phyloP scores from a whole-genome alignment of 495 filamentous ascomycete genomes.

The Neurospora africana region DNA sequence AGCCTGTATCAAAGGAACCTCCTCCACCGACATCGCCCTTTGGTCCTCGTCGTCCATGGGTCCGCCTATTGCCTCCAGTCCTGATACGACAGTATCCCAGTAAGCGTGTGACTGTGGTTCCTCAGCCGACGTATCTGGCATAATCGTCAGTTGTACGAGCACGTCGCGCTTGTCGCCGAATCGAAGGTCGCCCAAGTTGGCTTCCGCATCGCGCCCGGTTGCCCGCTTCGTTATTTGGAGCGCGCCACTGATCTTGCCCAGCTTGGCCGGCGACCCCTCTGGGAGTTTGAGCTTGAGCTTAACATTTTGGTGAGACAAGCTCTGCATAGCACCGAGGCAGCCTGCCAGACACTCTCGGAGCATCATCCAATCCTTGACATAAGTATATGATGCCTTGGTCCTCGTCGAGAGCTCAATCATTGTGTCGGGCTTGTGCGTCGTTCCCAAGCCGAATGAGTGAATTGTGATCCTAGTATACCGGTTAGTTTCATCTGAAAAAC shows the following conservation, averaged over 20 bases:
- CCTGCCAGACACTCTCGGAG: conserved; percentile 92
- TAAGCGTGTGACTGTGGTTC: conserved; percentile 85
- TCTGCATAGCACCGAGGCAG: conserved; percentile 88
- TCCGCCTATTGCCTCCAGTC: conserved; percentile 89
- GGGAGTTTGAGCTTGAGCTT: conserved; percentile 91
- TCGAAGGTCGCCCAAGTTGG: conserved; percentile 79
- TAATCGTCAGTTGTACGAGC: conserved; percentile 87
- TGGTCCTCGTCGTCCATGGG: conserved; percentile 80
- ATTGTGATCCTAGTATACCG: conserved; percentile 63
- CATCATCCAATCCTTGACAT: conserved; percentile 99
- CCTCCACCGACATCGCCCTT: conserved; percentile 77
- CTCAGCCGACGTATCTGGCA: conserved; percentile 76
- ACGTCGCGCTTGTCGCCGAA: conserved; percentile 98
- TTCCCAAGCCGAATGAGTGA: conserved; percentile 89
- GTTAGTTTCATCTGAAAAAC: conserved; percentile 4
- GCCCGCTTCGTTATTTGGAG: conserved; percentile 95
- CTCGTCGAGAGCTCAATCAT: conserved; percentile 96
- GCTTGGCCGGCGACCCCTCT: conserved; percentile 93
- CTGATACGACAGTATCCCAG: conserved; percentile 95
- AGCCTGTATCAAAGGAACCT: conserved; percentile 90
- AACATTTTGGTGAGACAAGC: conserved; percentile 95
- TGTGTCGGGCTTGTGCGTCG: conserved; percentile 97
- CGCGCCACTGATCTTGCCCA: conserved; percentile 96
- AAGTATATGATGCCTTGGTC: conserved; percentile 94
- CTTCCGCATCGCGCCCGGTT: conserved; percentile 93